Percentiles rank a stretch among this genome's conserved stretches.
These are phyloP conservation scores for Xylaria longipes DNA, from an alignment of 495 filamentous ascomycete species.

Conservation along the genomic window DNA sequence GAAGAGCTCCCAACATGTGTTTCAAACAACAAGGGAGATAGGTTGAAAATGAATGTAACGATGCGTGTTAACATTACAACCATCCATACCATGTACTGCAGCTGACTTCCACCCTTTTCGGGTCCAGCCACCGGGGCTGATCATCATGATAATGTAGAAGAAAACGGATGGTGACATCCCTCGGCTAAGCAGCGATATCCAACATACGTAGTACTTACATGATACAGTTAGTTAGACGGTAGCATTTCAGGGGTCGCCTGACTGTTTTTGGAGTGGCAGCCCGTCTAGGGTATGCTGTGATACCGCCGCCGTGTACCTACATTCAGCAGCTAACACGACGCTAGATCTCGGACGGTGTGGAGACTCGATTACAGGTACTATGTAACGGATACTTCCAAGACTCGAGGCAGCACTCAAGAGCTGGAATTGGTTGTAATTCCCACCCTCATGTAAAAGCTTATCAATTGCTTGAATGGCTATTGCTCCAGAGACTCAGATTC, in stretches of 20 bases:
- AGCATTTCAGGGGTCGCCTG: constrained; percentile 15
- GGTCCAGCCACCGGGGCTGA: constrained; percentile 10
- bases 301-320: not conserved
- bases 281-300: not conserved
- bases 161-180: not conserved
- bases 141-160: not conserved
- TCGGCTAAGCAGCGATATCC: not conserved
- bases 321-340: constrained; percentile 1
- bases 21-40: not conserved
- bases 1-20: not conserved
- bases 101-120: not conserved
- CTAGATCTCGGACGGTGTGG: not conserved
- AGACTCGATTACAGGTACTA: not conserved
- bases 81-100: not conserved
- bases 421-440: too few relatives aligned
- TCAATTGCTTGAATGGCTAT: not conserved
- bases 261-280: not conserved
- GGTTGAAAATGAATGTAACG: not conserved
- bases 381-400: not conserved
- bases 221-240: not conserved
- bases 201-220: constrained; percentile 8
- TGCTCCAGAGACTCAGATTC: not conserved
- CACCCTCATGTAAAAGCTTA: not conserved
- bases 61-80: not conserved
- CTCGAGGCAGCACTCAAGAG: too few relatives aligned